Conservation (phyloP, 371 early-diverging fungal species). For the Capniomyces stellatus region DNA sequence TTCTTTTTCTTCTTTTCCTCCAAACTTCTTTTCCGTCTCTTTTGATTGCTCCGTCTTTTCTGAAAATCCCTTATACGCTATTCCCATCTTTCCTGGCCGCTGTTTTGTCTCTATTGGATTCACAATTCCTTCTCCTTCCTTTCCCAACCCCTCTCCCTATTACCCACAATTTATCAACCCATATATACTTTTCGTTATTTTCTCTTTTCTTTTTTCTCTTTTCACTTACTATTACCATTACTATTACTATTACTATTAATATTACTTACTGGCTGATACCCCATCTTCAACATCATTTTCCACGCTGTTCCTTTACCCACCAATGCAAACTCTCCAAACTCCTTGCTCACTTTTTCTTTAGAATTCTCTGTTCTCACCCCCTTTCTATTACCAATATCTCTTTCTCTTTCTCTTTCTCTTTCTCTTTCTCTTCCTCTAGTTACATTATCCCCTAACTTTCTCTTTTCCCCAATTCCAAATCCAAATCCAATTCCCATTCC, state of each 20-base stretch:
- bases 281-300: conserved; percentile 70
- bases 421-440: not conserved
- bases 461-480: too few species aligned
- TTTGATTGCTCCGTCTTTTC: conserved; percentile 3
- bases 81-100: conserved; percentile 64
- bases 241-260: too few species aligned
- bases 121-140: conserved; percentile 60
- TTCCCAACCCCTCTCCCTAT: conserved; percentile 69
- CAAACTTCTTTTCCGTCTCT: not conserved
- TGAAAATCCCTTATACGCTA: conserved; percentile 23
- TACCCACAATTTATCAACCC: too few species aligned
- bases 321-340: conserved; percentile 61
- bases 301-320: conserved; percentile 52
- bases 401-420: not conserved
- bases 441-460: not conserved
- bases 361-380: not conserved
- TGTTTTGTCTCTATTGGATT: conserved; percentile 72
- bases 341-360: conserved; percentile 20
- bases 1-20: not conserved
- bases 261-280: conserved; percentile 42
- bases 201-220: too few species aligned
- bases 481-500: too few species aligned
- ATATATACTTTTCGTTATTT: too few species aligned
- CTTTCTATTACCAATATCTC: not conserved
- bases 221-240: too few species aligned